phyloP scores from a whole-genome alignment of 129 eudicot genomes.

The Flaveria ramosissima region DNA sequence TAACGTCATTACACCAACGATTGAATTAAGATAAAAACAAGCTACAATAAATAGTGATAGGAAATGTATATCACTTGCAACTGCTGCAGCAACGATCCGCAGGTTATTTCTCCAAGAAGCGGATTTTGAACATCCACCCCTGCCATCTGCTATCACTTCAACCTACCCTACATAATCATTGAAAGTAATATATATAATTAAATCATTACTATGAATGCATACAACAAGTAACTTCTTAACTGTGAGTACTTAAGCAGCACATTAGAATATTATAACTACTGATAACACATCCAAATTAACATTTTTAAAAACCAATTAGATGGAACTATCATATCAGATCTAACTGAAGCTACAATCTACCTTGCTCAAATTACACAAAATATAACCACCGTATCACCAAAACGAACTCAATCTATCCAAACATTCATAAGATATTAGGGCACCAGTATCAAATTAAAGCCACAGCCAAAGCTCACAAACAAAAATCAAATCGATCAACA shows the following conservation, averaged over 20 bases:
- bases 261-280: background rate
- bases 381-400: background rate
- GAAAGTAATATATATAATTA: background rate
- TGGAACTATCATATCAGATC: slow-evolving; percentile 3
- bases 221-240: background rate
- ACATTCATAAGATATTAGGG: background rate
- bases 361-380: background rate
- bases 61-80: slow-evolving; percentile 57
- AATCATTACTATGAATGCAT: background rate
- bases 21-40: background rate
- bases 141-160: slow-evolving; percentile 54
- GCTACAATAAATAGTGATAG: background rate
- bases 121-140: slow-evolving; percentile 59
- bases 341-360: background rate
- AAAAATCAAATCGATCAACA: background rate
- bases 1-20: background rate
- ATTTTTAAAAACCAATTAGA: background rate
- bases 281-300: background rate
- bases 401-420: background rate
- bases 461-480: background rate
- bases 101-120: slow-evolving; percentile 63
- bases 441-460: background rate
- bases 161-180: slow-evolving; percentile 28
- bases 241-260: background rate
- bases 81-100: slow-evolving; percentile 78